Evolutionary conservation across 116 monocot species (phyloP).

Genomic region (Cymodocea nodosa): DNA sequence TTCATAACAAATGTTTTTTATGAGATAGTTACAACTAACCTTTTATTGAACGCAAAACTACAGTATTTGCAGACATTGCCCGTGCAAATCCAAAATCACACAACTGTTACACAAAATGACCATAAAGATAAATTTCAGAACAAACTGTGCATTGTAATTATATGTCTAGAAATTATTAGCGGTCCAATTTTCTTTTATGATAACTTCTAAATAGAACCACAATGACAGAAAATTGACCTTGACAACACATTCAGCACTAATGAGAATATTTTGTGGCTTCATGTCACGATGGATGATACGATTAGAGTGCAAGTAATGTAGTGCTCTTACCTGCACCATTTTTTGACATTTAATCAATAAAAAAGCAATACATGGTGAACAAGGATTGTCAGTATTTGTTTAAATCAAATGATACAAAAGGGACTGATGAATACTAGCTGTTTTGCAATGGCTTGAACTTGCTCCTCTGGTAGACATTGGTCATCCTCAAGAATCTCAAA

Average conservation of each 20-base stretch:
- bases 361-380: neutral
- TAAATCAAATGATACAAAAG: neutral
- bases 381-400: neutral
- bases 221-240: constrained; percentile 35
- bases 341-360: neutral
- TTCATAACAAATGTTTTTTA: too few species aligned
- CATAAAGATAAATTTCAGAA: neutral
- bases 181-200: neutral
- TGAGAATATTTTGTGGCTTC: constrained; percentile 98
- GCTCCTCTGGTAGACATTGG: constrained; percentile 90
- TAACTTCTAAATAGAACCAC: neutral
- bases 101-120: constrained; percentile 34
- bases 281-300: constrained; percentile 98
- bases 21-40: constrained; percentile 20
- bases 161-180: neutral
- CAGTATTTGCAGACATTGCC: constrained; percentile 98
- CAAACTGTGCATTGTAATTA: neutral
- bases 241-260: constrained; percentile 80
- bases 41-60: constrained; percentile 94
- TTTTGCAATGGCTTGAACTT: constrained; percentile 96
- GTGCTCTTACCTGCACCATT: constrained; percentile 68
- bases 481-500: constrained; percentile 99
- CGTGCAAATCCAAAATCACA: constrained; percentile 99
- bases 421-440: constrained; percentile 50
- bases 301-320: constrained; percentile 94